Evolutionary conservation across 140 eudicot genomes (phyloP).

Genomic region (Bidens hawaiensis): DNA sequence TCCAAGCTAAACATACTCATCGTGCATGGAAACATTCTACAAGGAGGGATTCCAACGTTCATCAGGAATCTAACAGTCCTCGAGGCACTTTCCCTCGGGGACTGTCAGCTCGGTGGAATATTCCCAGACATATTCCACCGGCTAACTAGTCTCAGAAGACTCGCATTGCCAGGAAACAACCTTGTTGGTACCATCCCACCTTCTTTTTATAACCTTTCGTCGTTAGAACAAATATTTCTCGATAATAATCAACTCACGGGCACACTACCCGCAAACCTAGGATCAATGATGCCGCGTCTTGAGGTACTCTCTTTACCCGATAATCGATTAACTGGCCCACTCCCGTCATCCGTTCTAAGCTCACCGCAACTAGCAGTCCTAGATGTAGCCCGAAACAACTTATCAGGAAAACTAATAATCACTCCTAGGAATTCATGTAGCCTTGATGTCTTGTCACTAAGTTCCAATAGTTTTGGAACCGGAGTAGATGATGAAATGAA

Average conservation of each 20-base stretch:
- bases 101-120: conserved; percentile 10
- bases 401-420: conserved; percentile 20
- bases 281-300: conserved; percentile 11
- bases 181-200: conserved; percentile 35
- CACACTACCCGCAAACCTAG: conserved; percentile 24
- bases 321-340: conserved; percentile 31
- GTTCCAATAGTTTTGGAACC: conserved; percentile 31
- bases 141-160: conserved; percentile 5
- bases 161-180: conserved; percentile 21
- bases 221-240: conserved; percentile 16
- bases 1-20: conserved; percentile 18
- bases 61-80: conserved; percentile 31
- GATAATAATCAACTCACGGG: conserved; percentile 26
- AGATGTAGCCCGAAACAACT: conserved; percentile 28
- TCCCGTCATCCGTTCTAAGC: conserved; percentile 33
- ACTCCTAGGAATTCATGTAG: conserved; percentile 7
- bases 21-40: conserved; percentile 15
- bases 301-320: neutral
- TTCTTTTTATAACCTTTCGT: conserved; percentile 28
- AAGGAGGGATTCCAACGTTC: conserved; percentile 24
- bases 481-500: conserved; percentile 23
- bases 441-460: conserved; percentile 11
- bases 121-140: conserved; percentile 26
- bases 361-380: conserved; percentile 11
- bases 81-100: conserved; percentile 8